phyloP scores from a whole-genome alignment of 2,329 filamentous ascomycete species.

The Paecilomyces fulvus region DNA sequence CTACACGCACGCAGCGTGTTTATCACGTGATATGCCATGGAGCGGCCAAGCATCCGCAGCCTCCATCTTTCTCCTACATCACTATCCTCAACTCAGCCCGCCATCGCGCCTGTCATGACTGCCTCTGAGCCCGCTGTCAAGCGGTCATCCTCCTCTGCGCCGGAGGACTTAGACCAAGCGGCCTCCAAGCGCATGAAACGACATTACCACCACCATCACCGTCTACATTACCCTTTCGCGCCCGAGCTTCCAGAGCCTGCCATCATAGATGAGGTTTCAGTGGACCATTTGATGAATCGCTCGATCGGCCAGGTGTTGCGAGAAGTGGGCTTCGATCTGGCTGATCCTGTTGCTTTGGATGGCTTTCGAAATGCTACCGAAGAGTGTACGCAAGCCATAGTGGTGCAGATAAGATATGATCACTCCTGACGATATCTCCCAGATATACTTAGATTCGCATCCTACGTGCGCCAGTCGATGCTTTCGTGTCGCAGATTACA shows the following conservation, averaged over 20 bases:
- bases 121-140: conserved; percentile 22
- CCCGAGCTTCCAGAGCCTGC: conserved; percentile 28
- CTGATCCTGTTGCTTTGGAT: conserved; percentile 48
- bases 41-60: conserved; percentile 2
- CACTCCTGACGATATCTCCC: conserved; percentile 16
- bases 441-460: conserved; percentile 49
- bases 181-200: conserved; percentile 27
- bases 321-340: conserved; percentile 47
- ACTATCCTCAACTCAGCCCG: conserved; percentile 9
- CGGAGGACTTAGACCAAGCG: conserved; percentile 8
- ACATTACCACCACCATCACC: conserved; percentile 36
- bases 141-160: conserved; percentile 20
- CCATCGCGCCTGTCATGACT: conserved; percentile 17
- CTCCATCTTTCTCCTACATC: conserved; percentile 3
- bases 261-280: conserved; percentile 44
- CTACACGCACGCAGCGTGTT: background rate
- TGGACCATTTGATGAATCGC: conserved; percentile 47
- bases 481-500: conserved; percentile 45
- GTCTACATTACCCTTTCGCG: conserved; percentile 26
- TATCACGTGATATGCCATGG: conserved; percentile 18
- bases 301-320: conserved; percentile 46
- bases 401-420: conserved; percentile 9
- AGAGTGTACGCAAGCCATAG: conserved; percentile 46
- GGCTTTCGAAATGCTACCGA: conserved; percentile 47
- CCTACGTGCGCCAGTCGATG: conserved; percentile 51